Evolutionary conservation across 495 filamentous ascomycete species (phyloP), one percentile per base, ranked within the genome.

Genomic region (Lasiosphaeria miniovina): DNA sequence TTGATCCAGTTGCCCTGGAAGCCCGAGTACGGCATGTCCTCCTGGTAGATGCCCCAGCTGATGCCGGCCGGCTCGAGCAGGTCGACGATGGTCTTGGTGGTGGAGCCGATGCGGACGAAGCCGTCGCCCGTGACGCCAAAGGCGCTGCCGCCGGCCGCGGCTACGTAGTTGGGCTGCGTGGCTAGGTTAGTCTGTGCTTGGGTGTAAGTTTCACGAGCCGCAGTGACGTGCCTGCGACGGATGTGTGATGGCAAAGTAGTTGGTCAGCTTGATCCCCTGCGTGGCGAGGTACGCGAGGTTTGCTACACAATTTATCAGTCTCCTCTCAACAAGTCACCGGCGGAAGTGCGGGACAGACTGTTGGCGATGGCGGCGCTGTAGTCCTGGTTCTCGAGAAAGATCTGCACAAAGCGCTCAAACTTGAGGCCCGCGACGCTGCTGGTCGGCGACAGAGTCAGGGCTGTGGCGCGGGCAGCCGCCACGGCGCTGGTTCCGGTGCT

Each of bases 331-430:
- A 8, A 32, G 24, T 11, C n/a, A 3, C 14, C 12, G 33, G 43
- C 12, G 14, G 8, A 31, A 33, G 33, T 54, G 36, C 10, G 7
- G 5, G 24, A 4, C 54, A 58, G 11, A 40, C 54, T 43, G 51
- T 68, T 45, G 10, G 56, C 58, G 35, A 63, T 58, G 33, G 71
- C 60, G 59, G 70, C 62, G 14, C 70, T 65, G 55, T 75, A 78
- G 74, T 90, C 86, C 17, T 83, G 85, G 64, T 90, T 91, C 73
- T 90, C 88, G 8, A 90, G 75, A 82, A 84, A 90, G 65, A 91
- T 84, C 60, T 82, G 79, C 40, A 84, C 80, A 57, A 88, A 83
- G 4, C 85, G 81, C 65, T 90, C 76, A 62, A 90, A 91, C 0
- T 76, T 84, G 64, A 82, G 78, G 55, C 88, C 88, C 55, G 74